phyloP scores from a whole-genome alignment of 1,139 yeast species.

The Geotrichum phurueaensis region DNA sequence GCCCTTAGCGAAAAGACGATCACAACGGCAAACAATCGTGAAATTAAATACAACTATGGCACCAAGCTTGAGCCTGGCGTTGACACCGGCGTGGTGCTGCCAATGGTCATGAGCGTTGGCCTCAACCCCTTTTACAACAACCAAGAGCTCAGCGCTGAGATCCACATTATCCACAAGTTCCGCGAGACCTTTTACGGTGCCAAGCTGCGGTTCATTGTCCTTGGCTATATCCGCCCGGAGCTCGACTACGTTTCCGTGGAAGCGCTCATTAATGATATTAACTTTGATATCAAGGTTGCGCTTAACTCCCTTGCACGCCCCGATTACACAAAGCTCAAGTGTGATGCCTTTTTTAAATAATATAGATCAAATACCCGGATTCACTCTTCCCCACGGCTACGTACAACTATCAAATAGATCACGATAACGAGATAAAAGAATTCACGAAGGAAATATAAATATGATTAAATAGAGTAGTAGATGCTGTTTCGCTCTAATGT shows the following conservation, averaged over 20 bases:
- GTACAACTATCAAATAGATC: background rate
- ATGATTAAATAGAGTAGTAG: too few species aligned
- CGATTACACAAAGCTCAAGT: slow-evolving; percentile 31
- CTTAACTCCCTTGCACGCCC: slow-evolving; percentile 42
- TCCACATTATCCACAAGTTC: slow-evolving; percentile 79
- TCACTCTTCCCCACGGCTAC: background rate
- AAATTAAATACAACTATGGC: slow-evolving; percentile 58
- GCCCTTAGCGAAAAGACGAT: slow-evolving; percentile 2
- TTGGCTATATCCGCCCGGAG: slow-evolving; percentile 92
- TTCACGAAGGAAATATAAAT: background rate
- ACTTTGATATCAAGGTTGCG: slow-evolving; percentile 71
- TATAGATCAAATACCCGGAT: background rate
- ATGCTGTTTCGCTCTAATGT: too few species aligned
- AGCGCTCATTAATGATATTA: slow-evolving; percentile 79
- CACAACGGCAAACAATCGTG: slow-evolving; percentile 19
- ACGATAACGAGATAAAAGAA: background rate
- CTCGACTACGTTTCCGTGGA: slow-evolving; percentile 79
- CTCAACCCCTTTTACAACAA: slow-evolving; percentile 92
- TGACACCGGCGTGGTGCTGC: slow-evolving; percentile 46
- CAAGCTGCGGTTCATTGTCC: slow-evolving; percentile 53
- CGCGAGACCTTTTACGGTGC: slow-evolving; percentile 75
- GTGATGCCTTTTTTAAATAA: slow-evolving; percentile 19
- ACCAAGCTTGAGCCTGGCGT: slow-evolving; percentile 38
- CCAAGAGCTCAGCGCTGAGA: slow-evolving; percentile 54
- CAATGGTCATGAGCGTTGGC: slow-evolving; percentile 94